A percentile compares a stretch with the other conserved stretches of the same genome.
Conservation (phyloP, 371 early-diverging fungal genomes). For the Haplosporangium sp. region DNA sequence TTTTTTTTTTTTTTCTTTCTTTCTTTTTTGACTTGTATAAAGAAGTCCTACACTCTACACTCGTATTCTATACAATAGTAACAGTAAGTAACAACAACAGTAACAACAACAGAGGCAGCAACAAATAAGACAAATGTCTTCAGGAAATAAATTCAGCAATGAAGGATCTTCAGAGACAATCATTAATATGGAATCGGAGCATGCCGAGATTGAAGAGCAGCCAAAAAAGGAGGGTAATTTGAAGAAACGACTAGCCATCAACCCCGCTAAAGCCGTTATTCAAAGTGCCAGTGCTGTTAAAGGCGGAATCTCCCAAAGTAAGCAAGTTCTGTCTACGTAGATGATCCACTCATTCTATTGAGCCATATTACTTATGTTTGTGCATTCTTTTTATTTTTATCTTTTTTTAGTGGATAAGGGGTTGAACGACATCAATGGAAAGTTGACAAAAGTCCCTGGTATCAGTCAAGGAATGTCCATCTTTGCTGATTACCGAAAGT, state of each 20-base stretch:
- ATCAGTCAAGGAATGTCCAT: constrained; percentile 41
- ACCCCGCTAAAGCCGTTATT: constrained; percentile 34
- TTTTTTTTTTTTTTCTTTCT: no score
- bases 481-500: constrained; percentile 56
- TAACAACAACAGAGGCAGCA: neutral
- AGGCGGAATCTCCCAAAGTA: constrained; percentile 22
- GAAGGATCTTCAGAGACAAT: neutral
- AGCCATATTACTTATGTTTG: neutral
- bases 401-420: constrained; percentile 28
- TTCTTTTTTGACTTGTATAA: neutral
- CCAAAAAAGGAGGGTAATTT: neutral
- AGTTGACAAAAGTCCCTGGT: constrained; percentile 43
- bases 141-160: constrained; percentile 4
- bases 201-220: constrained; percentile 6
- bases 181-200: constrained; percentile 13
- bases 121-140: neutral
- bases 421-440: constrained; percentile 27
- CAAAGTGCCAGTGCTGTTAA: constrained; percentile 29
- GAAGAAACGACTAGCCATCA: constrained; percentile 18
- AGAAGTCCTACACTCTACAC: no score
- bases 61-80: no score
- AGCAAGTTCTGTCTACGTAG: neutral
- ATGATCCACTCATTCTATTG: no score
- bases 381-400: neutral
- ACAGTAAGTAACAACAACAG: neutral